Evolutionary conservation across 768 basidiomycete species (phyloP).

Genomic region (Naganishia antarctica): DNA sequence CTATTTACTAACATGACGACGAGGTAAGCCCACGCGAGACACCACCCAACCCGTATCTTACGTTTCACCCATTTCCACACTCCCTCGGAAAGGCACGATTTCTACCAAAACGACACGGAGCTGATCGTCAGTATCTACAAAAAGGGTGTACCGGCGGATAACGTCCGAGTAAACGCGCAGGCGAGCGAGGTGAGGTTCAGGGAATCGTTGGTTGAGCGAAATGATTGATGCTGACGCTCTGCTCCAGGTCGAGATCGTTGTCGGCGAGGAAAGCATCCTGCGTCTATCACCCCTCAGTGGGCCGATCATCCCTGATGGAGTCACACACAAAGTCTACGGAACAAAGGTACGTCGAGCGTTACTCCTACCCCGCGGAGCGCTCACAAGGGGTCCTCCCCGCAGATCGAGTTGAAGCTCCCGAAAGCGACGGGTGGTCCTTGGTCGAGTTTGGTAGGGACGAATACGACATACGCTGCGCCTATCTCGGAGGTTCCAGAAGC

Average conservation of each 20-base stretch:
- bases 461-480: neutral
- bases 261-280: constrained; percentile 58
- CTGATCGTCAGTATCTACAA: constrained; percentile 42
- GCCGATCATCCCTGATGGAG: constrained; percentile 64
- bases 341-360: constrained; percentile 57
- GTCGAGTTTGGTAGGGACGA: constrained; percentile 45
- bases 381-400: neutral
- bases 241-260: constrained; percentile 29
- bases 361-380: neutral
- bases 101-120: constrained; percentile 39
- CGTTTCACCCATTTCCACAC: too few species aligned
- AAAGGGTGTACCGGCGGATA: constrained; percentile 37
- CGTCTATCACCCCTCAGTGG: constrained; percentile 74
- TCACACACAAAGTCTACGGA: constrained; percentile 66
- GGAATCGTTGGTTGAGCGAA: neutral
- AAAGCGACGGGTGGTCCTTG: constrained; percentile 65
- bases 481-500: neutral
- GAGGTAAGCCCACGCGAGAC: too few species aligned
- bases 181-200: constrained; percentile 29
- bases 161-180: constrained; percentile 35
- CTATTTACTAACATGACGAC: too few species aligned
- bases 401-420: constrained; percentile 73
- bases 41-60: too few species aligned
- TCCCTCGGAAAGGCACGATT: constrained; percentile 38
- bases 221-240: neutral